Base-by-base conservation (phyloP, 2,329 filamentous ascomycete genomes). In the Aspergillus sp. region DNA sequence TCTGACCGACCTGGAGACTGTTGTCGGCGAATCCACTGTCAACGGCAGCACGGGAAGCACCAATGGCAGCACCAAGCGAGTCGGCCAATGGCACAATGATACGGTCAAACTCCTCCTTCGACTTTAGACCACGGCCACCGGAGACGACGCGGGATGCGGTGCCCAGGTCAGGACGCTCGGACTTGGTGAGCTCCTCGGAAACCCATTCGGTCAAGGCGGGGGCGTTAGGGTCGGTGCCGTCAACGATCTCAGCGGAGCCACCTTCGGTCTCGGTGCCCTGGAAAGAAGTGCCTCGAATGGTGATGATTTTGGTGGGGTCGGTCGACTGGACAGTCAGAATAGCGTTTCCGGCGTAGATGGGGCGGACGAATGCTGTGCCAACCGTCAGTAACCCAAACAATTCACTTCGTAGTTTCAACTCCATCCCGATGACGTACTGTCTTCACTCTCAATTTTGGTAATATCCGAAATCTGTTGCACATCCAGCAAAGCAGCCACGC, bases 21-120 rank as follows among this genome's bases (percentile, higher is more conserved):
- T 98, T 98, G 75, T 98, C 93, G 25, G 93, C 93, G 64, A 96
- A 98, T 4, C 93, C 93, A 60, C 88, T 94, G 73, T 98, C 93
- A 37, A 98, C 93, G 7, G 93, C 93, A 15, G 93, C 93, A 61
- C 93, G 84, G 45, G 89, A 95, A 23, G 93, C 93, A 61, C 93
- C 93, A 52, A 98, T 90, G 4, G 93, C 93, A n/a, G 93, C 93
- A 41, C 90, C 91, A 3, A 98, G 78, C 1, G 89, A 82, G 69
- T 98, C 93, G 1, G 93, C 93, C 47, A 98, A 80, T 39, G 93
- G 91, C 48, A 90, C 77, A 79, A 98, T 97, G 47, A 98, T 70
- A 60, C 80, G 84, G 73, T 98, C 90, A 64, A 98, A 98, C 47
- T 97, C 90, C 69, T 95, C 89, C 78, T 96, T 97, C 13, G 91